phyloP scores from a whole-genome alignment of 2,329 filamentous ascomycete genomes.

The Didymellaceae sp. region DNA sequence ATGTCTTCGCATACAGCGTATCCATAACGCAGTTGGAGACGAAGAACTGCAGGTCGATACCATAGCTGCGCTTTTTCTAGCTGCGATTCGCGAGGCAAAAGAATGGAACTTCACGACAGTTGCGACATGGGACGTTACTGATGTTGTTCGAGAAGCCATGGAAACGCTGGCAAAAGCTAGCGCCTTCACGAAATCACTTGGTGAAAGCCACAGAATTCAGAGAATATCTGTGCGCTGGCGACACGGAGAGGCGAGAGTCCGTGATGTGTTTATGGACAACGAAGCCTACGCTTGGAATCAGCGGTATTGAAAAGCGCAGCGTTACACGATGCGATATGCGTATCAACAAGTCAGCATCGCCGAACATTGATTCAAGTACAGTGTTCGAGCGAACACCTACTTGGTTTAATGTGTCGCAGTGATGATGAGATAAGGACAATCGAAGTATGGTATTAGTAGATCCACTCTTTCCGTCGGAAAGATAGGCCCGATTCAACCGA shows the following conservation, averaged over 20 bases:
- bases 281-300: slow-evolving; percentile 1
- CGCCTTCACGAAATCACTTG: background rate
- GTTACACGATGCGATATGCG: background rate
- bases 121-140: slow-evolving; percentile 1
- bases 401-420: too few species aligned
- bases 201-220: background rate
- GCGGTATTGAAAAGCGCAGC: background rate
- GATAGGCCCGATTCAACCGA: slow-evolving; percentile 11
- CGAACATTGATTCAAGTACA: too few species aligned
- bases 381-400: too few species aligned
- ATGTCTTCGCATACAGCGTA: slow-evolving; percentile 8
- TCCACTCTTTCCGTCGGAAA: slow-evolving; percentile 14
- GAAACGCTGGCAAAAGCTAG: background rate
- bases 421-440: background rate
- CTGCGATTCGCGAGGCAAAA: slow-evolving; percentile 8
- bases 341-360: too few species aligned
- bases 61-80: slow-evolving; percentile 1
- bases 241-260: background rate
- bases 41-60: background rate
- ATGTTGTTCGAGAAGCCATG: background rate
- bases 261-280: background rate
- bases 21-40: background rate
- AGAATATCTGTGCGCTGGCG: slow-evolving; percentile 1
- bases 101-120: slow-evolving; percentile 8
- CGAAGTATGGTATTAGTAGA: background rate